Evolutionary conservation across 176 grass and related monocot species (phyloP).

Genomic region (maize (Zea mays)): DNA sequence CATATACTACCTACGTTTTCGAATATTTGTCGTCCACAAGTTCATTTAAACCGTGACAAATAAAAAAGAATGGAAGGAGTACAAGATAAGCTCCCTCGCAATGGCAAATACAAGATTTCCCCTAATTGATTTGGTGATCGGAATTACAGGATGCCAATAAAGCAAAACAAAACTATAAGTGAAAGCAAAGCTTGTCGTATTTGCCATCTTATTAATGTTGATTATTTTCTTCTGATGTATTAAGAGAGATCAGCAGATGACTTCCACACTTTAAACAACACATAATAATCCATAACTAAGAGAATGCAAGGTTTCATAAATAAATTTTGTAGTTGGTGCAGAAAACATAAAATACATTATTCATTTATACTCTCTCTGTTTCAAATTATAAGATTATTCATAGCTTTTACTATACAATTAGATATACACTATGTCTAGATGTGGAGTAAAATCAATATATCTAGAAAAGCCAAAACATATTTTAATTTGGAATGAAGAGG

Average conservation of each 20-base stretch:
- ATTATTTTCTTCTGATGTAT: neutral
- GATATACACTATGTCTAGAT: no score
- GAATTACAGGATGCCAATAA: neutral
- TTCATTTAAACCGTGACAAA: no score
- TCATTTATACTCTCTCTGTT: no score
- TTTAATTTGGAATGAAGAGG: no score
- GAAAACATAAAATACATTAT: neutral
- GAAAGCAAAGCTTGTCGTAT: neutral
- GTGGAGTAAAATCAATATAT: no score
- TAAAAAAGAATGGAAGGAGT: no score
- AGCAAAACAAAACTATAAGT: neutral
- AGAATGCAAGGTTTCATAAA: neutral
- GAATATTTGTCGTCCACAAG: no score
- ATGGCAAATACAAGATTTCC: neutral
- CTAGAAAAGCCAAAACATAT: no score
- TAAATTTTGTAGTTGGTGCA: conserved; percentile 1
- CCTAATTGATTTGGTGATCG: neutral
- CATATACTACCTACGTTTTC: no score
- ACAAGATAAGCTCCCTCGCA: neutral
- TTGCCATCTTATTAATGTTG: neutral
- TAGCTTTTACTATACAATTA: no score
- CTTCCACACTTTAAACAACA: neutral
- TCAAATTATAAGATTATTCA: no score
- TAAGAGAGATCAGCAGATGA: neutral
- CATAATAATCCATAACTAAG: neutral